Base-by-base conservation (phyloP, 2,329 filamentous ascomycete species). In the Xylariales sp. region DNA sequence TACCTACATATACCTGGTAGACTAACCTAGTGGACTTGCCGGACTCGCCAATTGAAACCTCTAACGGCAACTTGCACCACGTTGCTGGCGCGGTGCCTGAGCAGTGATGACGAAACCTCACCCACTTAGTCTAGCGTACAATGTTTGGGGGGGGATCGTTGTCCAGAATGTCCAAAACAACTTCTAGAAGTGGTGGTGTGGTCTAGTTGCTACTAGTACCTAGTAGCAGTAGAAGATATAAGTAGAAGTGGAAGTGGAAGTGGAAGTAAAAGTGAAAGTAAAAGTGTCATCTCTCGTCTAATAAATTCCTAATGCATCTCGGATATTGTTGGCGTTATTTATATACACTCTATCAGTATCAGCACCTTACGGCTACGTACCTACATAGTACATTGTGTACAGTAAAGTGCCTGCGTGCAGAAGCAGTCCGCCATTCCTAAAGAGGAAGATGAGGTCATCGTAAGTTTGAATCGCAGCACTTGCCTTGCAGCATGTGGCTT, bases 371-470 rank as follows among this genome's bases (percentile, higher is more conserved):
- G 36, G 36, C 12, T 39, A 14, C 39, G 4, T 41, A 41, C 39
- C 39, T 14, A 23, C 23, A 23, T 23, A 2, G 23, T 23, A 23
- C 23, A 23, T 23, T 23, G 23, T 23, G 23, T 23, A 23, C 23
- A 23, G 23, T 23, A 41, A 41, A 41, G 39, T 41, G 39, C 14
- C 39, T 41, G 39, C 39, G 39, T 41, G 14, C 39, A 41, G 39
- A 41, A 41, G 12, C 2, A 23, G 10, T n/a, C 12, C 36, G 18
- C 65, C 49, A 61, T 53, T 48, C 61, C 65, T 23, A 55, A 65
- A 62, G 28, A 16, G 48, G 62, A 49, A 30, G 43, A 68, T 65
- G 62, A 68, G 62, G 58, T 68, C 62, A 68, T 65, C 34, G 30
- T 16, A 43, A 52, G 52, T 48, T 36, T 18, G 32, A 48, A 65